These are phyloP conservation scores for Euptelea pleiosperma DNA, from an alignment of 164 flowering plant species.

Conservation along the genomic window DNA sequence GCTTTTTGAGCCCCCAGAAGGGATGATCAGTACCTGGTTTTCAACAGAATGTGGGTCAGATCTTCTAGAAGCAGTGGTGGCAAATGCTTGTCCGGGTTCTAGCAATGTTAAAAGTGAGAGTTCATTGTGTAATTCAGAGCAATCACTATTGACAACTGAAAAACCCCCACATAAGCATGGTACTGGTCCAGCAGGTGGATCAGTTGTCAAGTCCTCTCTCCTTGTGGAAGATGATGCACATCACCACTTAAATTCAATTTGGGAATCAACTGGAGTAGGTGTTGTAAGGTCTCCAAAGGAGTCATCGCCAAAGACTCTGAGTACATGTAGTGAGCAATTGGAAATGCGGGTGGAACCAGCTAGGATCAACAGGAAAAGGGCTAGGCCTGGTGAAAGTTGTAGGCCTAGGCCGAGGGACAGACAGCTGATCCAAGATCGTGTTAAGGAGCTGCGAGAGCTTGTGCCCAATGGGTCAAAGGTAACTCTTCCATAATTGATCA, in stretches of 20 bases:
- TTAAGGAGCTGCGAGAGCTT: slow-evolving; percentile 78
- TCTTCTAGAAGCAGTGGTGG: slow-evolving; percentile 71
- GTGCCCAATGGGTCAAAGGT: slow-evolving; percentile 90
- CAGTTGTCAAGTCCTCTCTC: slow-evolving; percentile 27
- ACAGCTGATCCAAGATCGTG: slow-evolving; percentile 83
- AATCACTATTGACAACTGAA: slow-evolving; percentile 45
- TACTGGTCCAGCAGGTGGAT: slow-evolving; percentile 29
- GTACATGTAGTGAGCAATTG: slow-evolving; percentile 47
- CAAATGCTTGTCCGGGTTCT: slow-evolving; percentile 34
- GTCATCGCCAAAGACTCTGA: slow-evolving; percentile 45
- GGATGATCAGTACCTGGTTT: slow-evolving; percentile 29
- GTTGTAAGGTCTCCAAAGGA: slow-evolving; percentile 36
- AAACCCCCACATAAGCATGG: slow-evolving; percentile 31
- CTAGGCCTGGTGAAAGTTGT: slow-evolving; percentile 68
- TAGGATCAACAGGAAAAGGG: slow-evolving; percentile 56
- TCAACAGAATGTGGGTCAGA: slow-evolving; percentile 33
- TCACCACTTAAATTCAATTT: slow-evolving; percentile 36
- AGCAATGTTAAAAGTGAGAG: slow-evolving; percentile 33
- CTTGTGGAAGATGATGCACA: slow-evolving; percentile 26
- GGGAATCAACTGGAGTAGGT: slow-evolving; percentile 19
- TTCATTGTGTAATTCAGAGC: slow-evolving; percentile 32
- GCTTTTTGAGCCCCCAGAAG: slow-evolving; percentile 34
- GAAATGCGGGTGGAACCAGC: slow-evolving; percentile 38
- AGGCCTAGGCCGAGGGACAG: slow-evolving; percentile 86
- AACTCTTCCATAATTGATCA: neutral